A percentile compares a stretch with the other conserved stretches of the same genome.
Conservation (phyloP, 495 filamentous ascomycete species). For the Barbatosphaeria neglecta region DNA sequence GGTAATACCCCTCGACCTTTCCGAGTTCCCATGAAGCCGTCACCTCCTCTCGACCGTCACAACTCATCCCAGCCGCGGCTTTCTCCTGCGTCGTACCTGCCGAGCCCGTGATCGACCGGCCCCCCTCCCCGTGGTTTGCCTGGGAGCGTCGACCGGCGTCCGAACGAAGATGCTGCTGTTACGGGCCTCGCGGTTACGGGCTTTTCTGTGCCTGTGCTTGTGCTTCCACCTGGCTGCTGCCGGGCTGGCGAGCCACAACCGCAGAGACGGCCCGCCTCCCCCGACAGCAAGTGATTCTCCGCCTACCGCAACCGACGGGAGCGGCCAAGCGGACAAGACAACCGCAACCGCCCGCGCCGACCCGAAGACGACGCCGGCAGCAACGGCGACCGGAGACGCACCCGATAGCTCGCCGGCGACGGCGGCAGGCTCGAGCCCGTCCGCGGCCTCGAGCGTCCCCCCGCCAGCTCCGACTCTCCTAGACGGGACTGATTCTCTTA, state of each 20-base stretch:
- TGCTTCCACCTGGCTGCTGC: conserved; percentile 7
- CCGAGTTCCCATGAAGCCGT: not conserved
- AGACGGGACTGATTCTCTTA: not conserved
- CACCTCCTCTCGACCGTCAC: not conserved
- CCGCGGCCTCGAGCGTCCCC: not conserved
- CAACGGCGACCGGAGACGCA: not conserved
- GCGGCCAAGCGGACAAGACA: not conserved
- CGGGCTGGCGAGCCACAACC: conserved; percentile 3
- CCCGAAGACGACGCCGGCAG: not conserved
- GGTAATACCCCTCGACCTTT: not conserved
- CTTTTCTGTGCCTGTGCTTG: conserved; percentile 18
- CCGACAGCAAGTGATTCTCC: conserved; percentile 7
- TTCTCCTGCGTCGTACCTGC: not conserved
- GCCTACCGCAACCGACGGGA: conserved; percentile 4
- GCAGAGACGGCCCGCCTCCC: conserved; percentile 16
- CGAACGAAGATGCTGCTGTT: not conserved
- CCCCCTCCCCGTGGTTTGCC: not conserved
- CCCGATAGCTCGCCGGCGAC: not conserved
- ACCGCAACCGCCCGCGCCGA: not conserved
- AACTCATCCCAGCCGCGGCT: not conserved
- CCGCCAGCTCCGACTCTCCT: not conserved
- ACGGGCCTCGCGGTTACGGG: conserved; percentile 5
- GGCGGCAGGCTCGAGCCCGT: not conserved
- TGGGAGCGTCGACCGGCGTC: not conserved
- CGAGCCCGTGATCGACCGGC: not conserved